Evolutionary conservation across 345 rosid species (phyloP), one percentile per base, ranked within the genome.

Genomic region (Aquilaria yunnanensis): DNA sequence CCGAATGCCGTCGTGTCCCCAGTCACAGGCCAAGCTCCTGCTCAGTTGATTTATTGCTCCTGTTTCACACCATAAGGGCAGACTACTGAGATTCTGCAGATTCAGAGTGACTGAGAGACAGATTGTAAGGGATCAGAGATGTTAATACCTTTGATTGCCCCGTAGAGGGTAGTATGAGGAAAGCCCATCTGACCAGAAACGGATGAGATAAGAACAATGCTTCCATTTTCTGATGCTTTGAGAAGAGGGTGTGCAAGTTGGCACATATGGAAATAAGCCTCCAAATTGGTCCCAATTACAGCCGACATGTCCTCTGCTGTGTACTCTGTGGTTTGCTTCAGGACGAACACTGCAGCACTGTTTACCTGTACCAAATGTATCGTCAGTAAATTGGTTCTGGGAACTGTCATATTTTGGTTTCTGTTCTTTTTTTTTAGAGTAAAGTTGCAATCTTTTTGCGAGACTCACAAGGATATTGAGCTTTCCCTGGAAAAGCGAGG

Each of bases 1-100:
- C 74, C 92, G 82, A 70, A 84, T 88, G 59, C 78, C 82, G 75
- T 85, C 96, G 53, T 75, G 77, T 0, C 92, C 90, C 90, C 92
- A 89, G 67, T 89, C 92, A 51, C 88, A 84, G 54, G 96, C 88
- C 70, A 86, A 68, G 63, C 52, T 84, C 62, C 70, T 82, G 4
- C 87, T 78, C 32, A 89, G 87, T 66, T 89, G 90, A 72, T 84
- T 84, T 41, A 86, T 73, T 63, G 93, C 90, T 61, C 85, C 90
- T 37, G 8, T 4, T 4, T 8, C 43, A 37, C 5, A 16, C 23
- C 23, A 67, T 51, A 69, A 16, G 23, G 59, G 56, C 59, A 70
- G 13, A 31, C 45, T 10, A 23, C 3, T 34, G 43, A 37, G 5
- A 8, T 4, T 37, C 7, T 37, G 8, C 23, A 37, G 43, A 8